Base-by-base conservation (phyloP, 371 early-diverging fungal species). In the Thermomucor indicae-seudaticae region DNA sequence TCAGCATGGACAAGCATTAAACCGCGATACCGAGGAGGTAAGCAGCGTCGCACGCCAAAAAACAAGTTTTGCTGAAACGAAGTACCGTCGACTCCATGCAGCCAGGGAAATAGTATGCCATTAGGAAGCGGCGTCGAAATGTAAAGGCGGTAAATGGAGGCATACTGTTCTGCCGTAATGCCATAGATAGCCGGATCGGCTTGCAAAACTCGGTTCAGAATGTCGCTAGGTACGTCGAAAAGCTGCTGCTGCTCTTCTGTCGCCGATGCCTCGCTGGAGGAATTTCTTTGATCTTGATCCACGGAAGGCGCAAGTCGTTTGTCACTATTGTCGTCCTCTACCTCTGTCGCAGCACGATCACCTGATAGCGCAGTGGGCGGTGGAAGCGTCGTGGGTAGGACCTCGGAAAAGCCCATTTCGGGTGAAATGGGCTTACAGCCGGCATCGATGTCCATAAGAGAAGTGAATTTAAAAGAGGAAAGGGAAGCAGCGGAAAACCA, bases 41-140 rank as follows among this genome's bases (percentile, higher is more conserved):
- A 39, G 37, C 70, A 57, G 10, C 65, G 62, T n/a, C 74, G 57
- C 14, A 81, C 62, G 5, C 81, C 75, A 37, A 84, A 84, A 51
- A 80, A 84, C 28, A 74, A 53, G 52, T 79, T 79, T 45, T 84
- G 84, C 16, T 64, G 67, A 38, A 58, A 57, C 39, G 55, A 71
- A 0, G 52, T 48, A 7, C 84, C 84, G 38, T 81, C 79, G 6
- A 84, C 79, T 20, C 82, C 84, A 56, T 84, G 84, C 0, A 84
- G 62, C 84, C 84, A 84, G 3, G 84, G 84, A 63, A 84, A 84
- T 35, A 84, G 58, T 16, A 78, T 63, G 32, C 79, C 67, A 22
- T 73, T 63, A 4, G 84, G 84, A 28, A 81, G 49, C 1, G 79
- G 78, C 4, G 69, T 61, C 1, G 62, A 47, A 30, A 62, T 49